A percentile compares a stretch with the other conserved stretches of the same genome.
These are phyloP conservation scores for Phytopythium mirpurense DNA, from an alignment of 352 stramenopile genomes.

Conservation along the genomic window DNA sequence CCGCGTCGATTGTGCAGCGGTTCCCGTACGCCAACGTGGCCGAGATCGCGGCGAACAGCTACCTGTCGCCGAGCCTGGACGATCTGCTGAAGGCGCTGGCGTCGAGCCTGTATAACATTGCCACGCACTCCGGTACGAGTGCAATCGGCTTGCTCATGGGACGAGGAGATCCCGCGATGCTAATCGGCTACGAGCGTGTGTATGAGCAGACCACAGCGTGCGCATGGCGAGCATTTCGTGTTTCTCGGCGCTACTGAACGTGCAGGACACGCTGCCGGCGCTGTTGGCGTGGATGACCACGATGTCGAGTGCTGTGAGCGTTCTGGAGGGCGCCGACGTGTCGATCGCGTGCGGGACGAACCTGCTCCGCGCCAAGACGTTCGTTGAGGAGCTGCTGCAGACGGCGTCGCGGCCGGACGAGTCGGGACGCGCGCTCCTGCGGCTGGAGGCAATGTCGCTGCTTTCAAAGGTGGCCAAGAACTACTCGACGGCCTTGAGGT, in stretches of 20 bases:
- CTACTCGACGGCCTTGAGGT: slow-evolving; percentile 67
- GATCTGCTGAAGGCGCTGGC: slow-evolving; percentile 65
- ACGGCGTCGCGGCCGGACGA: slow-evolving; percentile 64
- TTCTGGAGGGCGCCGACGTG: slow-evolving; percentile 51
- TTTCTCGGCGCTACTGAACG: slow-evolving; percentile 71
- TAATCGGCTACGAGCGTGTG: not conserved
- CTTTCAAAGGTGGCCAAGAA: slow-evolving; percentile 85
- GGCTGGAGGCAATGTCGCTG: slow-evolving; percentile 79
- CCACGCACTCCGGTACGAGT: slow-evolving; percentile 45
- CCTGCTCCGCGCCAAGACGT: slow-evolving; percentile 49
- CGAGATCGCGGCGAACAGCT: slow-evolving; percentile 36
- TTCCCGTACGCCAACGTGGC: slow-evolving; percentile 72
- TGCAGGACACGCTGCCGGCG: slow-evolving; percentile 53
- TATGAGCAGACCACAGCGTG: slow-evolving; percentile 60
- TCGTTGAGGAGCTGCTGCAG: slow-evolving; percentile 71
- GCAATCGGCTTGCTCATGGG: not conserved
- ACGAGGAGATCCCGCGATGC: no score
- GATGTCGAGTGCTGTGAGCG: slow-evolving; percentile 33
- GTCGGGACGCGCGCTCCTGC: slow-evolving; percentile 38
- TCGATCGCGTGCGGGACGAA: slow-evolving; percentile 60
- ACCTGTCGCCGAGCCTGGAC: slow-evolving; percentile 47
- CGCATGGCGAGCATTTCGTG: slow-evolving; percentile 76
- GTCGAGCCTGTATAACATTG: slow-evolving; percentile 60
- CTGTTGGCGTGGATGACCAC: slow-evolving; percentile 73
- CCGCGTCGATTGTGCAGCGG: slow-evolving; percentile 66